These are phyloP conservation scores for Mortierella sp. DNA, from an alignment of 371 early-diverging fungal genomes.

Conservation along the genomic window DNA sequence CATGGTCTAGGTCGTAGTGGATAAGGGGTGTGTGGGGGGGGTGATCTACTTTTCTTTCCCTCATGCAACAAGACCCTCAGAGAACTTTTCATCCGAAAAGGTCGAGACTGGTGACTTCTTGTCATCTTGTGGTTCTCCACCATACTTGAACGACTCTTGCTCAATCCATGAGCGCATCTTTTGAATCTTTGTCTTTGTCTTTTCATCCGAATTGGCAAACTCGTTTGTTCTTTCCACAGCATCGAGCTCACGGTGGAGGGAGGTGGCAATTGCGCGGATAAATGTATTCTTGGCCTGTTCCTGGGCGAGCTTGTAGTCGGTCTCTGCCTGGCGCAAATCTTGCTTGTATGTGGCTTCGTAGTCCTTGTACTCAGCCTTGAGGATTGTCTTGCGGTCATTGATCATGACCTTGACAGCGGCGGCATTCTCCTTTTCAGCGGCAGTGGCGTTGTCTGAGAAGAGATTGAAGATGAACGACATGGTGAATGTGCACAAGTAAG, in stretches of 20 bases:
- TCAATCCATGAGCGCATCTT: conserved; percentile 11
- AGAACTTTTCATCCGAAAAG: not conserved
- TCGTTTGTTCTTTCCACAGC: conserved; percentile 7
- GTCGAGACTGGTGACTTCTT: not conserved
- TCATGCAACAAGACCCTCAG: not conserved
- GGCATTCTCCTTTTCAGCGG: not conserved
- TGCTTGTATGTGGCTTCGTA: conserved; percentile 27
- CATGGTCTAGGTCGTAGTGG: no score
- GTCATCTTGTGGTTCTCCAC: no score
- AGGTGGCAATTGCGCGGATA: not conserved
- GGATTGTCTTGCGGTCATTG: conserved; percentile 4
- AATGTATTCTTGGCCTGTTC: conserved; percentile 1
- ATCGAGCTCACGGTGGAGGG: conserved; percentile 17
- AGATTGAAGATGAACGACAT: conserved; percentile 3
- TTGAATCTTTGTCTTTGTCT: conserved; percentile 29
- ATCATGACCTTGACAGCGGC: conserved; percentile 2
- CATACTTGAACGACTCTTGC: no score
- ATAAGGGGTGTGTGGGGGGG: not conserved
- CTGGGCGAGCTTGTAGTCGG: conserved; percentile 4
- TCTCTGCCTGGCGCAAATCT: conserved; percentile 25
- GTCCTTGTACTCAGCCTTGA: conserved; percentile 30
- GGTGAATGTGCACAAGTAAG: no score
- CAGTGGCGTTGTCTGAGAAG: conserved; percentile 1
- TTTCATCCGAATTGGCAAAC: conserved; percentile 22
- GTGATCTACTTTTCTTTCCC: not conserved